phyloP scores from a whole-genome alignment of 2,329 filamentous ascomycete species.

The Calycina herbarum region DNA sequence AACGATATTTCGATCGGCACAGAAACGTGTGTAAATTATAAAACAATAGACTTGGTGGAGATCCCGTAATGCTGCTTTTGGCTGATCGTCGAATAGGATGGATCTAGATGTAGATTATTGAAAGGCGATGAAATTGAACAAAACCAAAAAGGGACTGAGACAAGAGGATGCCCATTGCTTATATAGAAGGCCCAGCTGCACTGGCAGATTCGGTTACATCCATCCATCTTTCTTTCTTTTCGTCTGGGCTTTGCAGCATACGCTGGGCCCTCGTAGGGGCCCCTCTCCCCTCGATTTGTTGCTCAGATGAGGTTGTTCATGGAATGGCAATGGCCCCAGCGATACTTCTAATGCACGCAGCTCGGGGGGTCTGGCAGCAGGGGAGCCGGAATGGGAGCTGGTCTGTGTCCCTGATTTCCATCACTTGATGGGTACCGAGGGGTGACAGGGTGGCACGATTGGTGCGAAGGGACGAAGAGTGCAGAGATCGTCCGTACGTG shows the following conservation, averaged over 20 bases:
- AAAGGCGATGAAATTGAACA: neutral
- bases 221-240: slow-evolving; percentile 5
- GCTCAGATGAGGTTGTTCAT: slow-evolving; percentile 11
- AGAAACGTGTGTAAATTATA: slow-evolving; percentile 3
- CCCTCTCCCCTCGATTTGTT: slow-evolving; percentile 1
- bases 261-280: slow-evolving; percentile 6
- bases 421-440: neutral
- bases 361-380: neutral
- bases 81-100: neutral
- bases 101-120: neutral
- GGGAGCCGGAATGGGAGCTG: neutral
- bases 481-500: neutral
- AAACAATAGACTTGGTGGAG: neutral
- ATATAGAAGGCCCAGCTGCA: slow-evolving; percentile 10
- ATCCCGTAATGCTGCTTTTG: neutral
- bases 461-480: neutral
- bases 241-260: slow-evolving; percentile 9
- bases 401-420: neutral
- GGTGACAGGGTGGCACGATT: neutral
- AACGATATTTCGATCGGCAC: neutral
- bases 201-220: neutral
- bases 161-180: neutral
- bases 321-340: slow-evolving; percentile 1
- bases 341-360: neutral
- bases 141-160: neutral